Conservation (phyloP, 2,329 filamentous ascomycete species). For the Akanthomyces muscarius region DNA sequence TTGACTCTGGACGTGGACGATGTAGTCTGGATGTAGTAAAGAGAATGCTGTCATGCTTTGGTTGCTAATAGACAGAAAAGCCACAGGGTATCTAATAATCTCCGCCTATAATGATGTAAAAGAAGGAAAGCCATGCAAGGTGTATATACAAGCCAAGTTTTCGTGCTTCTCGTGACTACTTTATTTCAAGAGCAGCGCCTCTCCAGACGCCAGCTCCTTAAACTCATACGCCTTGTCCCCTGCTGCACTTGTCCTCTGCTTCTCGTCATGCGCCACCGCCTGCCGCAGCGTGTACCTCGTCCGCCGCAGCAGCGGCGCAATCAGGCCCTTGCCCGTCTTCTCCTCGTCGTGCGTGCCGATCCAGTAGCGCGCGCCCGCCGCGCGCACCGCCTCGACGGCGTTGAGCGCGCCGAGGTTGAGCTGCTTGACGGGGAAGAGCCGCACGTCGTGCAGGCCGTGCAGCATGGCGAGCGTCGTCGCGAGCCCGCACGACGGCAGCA, state of each 20-base stretch:
- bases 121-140: neutral
- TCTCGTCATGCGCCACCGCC: conserved; percentile 36
- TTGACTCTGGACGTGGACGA: neutral
- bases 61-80: too few species aligned
- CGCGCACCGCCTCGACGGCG: conserved; percentile 51
- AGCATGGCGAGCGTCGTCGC: conserved; percentile 50
- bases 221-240: conserved; percentile 43
- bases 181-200: conserved; percentile 47
- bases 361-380: conserved; percentile 57
- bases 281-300: conserved; percentile 42
- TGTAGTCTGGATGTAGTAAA: neutral
- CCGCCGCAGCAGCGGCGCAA: conserved; percentile 47
- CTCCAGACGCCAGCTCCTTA: conserved; percentile 52
- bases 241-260: conserved; percentile 18
- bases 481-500: conserved; percentile 32
- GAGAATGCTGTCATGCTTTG: too few species aligned
- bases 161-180: neutral
- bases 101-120: neutral
- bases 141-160: neutral
- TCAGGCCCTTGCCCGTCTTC: conserved; percentile 55
- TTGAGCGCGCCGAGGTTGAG: conserved; percentile 62
- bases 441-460: conserved; percentile 61
- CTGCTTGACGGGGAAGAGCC: conserved; percentile 47
- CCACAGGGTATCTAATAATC: neutral
- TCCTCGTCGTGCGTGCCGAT: conserved; percentile 62